These are phyloP conservation scores for Waltiozyma sp. DNA, from an alignment of 1,139 yeast species.

Conservation along the genomic window DNA sequence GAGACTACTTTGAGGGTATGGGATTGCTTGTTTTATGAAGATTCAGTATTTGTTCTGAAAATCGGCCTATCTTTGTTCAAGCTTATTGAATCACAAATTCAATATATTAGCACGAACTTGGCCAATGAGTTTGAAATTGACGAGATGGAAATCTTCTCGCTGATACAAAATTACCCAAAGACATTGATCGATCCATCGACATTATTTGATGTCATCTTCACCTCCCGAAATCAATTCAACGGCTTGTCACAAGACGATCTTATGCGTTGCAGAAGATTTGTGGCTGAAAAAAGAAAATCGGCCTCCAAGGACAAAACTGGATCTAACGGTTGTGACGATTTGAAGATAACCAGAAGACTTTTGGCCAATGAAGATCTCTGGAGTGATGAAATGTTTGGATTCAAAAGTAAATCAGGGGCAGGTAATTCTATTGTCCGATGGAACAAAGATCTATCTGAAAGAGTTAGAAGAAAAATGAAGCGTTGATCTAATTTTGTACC, in stretches of 20 bases:
- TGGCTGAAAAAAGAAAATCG: constrained; percentile 40
- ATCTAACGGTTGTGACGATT: constrained; percentile 7
- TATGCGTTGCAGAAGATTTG: constrained; percentile 65
- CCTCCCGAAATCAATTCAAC: constrained; percentile 64
- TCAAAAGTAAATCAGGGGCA: constrained; percentile 24
- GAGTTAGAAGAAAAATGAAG: constrained; percentile 23
- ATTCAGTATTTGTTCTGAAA: constrained; percentile 76
- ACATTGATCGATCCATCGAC: constrained; percentile 56
- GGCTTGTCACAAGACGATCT: constrained; percentile 76
- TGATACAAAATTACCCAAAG: constrained; percentile 76
- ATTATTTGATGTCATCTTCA: constrained; percentile 63
- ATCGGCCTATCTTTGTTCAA: constrained; percentile 77
- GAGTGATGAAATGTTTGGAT: constrained; percentile 27
- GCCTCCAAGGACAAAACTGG: constrained; percentile 11
- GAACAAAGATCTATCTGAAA: constrained; percentile 27
- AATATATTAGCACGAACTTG: constrained; percentile 9
- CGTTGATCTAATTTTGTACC: constrained; percentile 6
- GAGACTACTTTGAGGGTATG: constrained; percentile 83
- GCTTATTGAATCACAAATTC: constrained; percentile 54
- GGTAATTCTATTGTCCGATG: constrained; percentile 24
- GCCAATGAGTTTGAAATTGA: constrained; percentile 32
- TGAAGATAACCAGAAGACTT: constrained; percentile 18
- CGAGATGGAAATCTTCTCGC: constrained; percentile 81
- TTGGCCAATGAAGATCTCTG: constrained; percentile 22
- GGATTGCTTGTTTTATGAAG: constrained; percentile 93